Conservation (phyloP, 116 monocot genomes). For the Posidonia oceanica region DNA sequence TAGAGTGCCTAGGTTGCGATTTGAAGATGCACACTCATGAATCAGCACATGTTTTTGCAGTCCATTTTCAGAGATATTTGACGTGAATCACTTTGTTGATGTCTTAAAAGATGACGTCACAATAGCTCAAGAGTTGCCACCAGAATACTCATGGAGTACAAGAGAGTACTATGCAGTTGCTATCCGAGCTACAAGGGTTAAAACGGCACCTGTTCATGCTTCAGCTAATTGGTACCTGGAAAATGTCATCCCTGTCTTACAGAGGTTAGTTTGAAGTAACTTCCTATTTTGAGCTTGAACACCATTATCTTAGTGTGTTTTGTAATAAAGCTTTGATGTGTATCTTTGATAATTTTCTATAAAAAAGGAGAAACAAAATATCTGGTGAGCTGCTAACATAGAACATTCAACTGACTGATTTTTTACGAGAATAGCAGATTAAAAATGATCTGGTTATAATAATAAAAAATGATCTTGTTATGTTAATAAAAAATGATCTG, state of each 20-base stretch:
- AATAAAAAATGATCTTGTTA: too few relatives aligned
- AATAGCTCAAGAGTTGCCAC: constrained; percentile 47
- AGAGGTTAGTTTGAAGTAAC: constrained; percentile 32
- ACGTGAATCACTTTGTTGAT: constrained; percentile 76
- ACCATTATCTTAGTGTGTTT: too few relatives aligned
- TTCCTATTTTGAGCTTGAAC: too few relatives aligned
- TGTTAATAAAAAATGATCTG: too few relatives aligned
- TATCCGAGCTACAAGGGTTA: constrained; percentile 77
- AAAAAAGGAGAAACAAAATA: too few relatives aligned
- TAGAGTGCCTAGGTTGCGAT: neutral
- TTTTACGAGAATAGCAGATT: too few relatives aligned
- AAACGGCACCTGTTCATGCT: constrained; percentile 83
- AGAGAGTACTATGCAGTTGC: constrained; percentile 81
- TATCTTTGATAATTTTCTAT: too few relatives aligned
- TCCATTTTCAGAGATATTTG: constrained; percentile 72
- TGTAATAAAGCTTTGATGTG: too few relatives aligned
- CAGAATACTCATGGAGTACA: constrained; percentile 85
- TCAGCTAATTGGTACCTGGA: constrained; percentile 81
- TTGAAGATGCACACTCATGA: neutral
- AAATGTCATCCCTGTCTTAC: constrained; percentile 69
- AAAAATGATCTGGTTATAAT: too few relatives aligned
- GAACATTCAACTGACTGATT: too few relatives aligned
- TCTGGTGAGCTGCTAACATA: too few relatives aligned
- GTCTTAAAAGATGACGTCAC: constrained; percentile 64
- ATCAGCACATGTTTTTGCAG: constrained; percentile 22